Percentiles rank a stretch among this genome's conserved stretches.
Conservation (phyloP, 2,329 filamentous ascomycete genomes). For the Ceratocystis harringtonii region DNA sequence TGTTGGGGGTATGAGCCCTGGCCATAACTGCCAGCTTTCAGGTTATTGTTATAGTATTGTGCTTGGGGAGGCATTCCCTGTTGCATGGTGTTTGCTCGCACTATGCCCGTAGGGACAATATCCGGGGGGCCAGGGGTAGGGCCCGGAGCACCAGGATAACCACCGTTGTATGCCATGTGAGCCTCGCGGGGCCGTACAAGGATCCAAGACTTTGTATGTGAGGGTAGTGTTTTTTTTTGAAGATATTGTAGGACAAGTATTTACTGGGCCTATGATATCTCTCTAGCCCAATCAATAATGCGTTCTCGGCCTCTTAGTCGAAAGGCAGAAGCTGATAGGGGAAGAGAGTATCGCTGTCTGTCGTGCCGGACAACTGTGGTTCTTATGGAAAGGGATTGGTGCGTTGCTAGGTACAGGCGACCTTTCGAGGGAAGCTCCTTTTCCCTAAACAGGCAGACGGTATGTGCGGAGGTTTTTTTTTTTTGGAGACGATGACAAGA, state of each 20-base stretch:
- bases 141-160: slow-evolving; percentile 10
- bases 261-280: background rate
- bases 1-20: slow-evolving; percentile 30
- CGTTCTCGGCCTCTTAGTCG: background rate
- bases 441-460: background rate
- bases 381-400: background rate
- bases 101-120: background rate
- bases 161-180: slow-evolving; percentile 14
- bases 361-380: background rate
- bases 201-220: background rate
- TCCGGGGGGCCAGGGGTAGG: slow-evolving; percentile 8
- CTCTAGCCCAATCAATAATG: background rate
- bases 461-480: background rate
- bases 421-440: background rate
- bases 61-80: slow-evolving; percentile 28
- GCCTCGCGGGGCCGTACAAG: background rate
- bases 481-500: background rate
- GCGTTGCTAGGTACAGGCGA: background rate
- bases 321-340: background rate
- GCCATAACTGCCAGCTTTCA: slow-evolving; percentile 33
- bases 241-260: background rate
- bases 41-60: slow-evolving; percentile 34
- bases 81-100: slow-evolving; percentile 1
- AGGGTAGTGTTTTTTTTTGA: background rate
- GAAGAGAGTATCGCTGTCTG: background rate